Evolutionary conservation across 495 filamentous ascomycete species (phyloP), one percentile per base, ranked within the genome.

Genomic region (Podospora appendiculata): DNA sequence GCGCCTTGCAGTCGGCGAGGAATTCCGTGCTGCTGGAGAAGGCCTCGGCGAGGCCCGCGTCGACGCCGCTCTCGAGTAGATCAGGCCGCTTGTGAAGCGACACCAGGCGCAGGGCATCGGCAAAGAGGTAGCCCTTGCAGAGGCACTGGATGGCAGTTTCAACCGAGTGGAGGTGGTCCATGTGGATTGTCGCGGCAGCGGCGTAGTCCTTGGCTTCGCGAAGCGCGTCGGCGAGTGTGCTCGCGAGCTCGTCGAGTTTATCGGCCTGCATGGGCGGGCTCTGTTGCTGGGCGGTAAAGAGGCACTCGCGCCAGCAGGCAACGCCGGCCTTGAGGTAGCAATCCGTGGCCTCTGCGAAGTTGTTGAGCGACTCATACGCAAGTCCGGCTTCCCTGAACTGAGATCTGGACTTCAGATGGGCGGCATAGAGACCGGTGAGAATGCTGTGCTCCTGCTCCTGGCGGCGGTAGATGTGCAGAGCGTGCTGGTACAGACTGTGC

Each of bases 1-100:
- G 93, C 6, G 70, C 75, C 67, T 86, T 88, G 77, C 91, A 96
- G 61, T 98, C 93, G 2, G 91, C 87, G 18, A 98, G 77, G 17
- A 96, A 79, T 62, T 97, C 93, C 2, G 89, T 95, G 64, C 82
- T 87, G 38, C 77, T 74, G 10, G 84, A 86, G 55, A 89, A 80
- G 6, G 82, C 80, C 48, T 96, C 91, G 4, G 79, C 79, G 10
- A 98, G 79, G 3, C 87, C 88, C 0, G 78, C 61, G 69, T 98
- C 91, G 34, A 94, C 76, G 44, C 73, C 71, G 0, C 59, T 54
- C n/a, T 68, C 61, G 8, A 84, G 62, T 5, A 84, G 65, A n/a
- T 77, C 72, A 0, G 68, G 65, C 10, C 69, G 64, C 43, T 53
- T 53, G 41, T 71, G 71, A 0, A 71, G 62, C 5, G 77, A 77